Percentiles rank a stretch among this genome's conserved stretches.
phyloP scores from a whole-genome alignment of 83 land plant species.

The Isoetes engelmannii region DNA sequence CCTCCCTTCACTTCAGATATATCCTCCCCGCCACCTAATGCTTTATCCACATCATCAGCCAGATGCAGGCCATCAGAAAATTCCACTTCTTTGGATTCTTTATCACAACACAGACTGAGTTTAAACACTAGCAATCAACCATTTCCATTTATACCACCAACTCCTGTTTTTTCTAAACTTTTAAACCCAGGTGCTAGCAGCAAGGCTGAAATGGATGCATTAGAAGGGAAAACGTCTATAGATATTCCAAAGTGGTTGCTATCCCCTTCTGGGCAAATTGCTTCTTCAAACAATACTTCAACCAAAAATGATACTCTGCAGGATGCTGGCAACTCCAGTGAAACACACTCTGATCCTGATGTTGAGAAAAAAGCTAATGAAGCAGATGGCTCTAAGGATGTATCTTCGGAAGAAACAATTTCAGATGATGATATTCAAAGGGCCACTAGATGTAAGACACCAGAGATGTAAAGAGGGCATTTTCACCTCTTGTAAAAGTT shows the following conservation, averaged over 20 bases:
- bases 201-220: not conserved
- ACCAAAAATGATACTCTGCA: constrained; percentile 5
- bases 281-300: not conserved
- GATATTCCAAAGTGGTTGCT: not conserved
- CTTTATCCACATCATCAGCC: no score
- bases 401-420: constrained; percentile 27
- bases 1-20: no score
- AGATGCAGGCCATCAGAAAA: no score
- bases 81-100: no score
- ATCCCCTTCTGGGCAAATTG: constrained; percentile 11
- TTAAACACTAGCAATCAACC: no score
- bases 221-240: not conserved
- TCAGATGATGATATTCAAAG: constrained; percentile 27
- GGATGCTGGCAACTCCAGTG: constrained; percentile 21
- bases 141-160: not conserved
- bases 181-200: not conserved
- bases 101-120: no score
- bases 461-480: no score
- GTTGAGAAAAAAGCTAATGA: constrained; percentile 14
- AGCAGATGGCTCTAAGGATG: constrained; percentile 14
- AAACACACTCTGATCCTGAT: constrained; percentile 24
- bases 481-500: no score
- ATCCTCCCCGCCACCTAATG: no score
- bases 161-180: constrained; percentile 1
- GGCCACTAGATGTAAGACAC: not conserved